phyloP scores from a whole-genome alignment of 495 filamentous ascomycete species.

The Podospora sp. region DNA sequence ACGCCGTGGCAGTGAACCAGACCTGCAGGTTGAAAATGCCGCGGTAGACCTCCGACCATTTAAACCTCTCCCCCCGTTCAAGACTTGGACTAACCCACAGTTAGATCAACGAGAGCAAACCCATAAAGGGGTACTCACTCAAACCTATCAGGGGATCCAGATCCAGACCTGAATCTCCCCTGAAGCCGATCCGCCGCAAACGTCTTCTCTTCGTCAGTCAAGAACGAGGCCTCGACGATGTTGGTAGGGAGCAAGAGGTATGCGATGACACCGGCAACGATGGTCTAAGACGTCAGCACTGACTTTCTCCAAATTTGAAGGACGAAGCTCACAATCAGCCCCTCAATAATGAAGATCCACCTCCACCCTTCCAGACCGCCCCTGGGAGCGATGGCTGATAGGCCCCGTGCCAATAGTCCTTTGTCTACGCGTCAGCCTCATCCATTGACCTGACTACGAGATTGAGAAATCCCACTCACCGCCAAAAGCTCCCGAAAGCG shows the following conservation, averaged over 20 bases:
- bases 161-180: constrained; percentile 23
- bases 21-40: constrained; percentile 62
- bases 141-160: constrained; percentile 35
- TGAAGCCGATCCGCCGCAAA: constrained; percentile 46
- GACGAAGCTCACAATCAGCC: constrained; percentile 43
- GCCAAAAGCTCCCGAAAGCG: constrained; percentile 59
- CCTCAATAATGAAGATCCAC: constrained; percentile 59
- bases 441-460: background rate
- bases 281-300: constrained; percentile 39
- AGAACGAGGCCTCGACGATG: constrained; percentile 55
- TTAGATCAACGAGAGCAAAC: background rate
- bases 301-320: constrained; percentile 12
- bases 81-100: constrained; percentile 35
- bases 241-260: constrained; percentile 63
- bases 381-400: constrained; percentile 42
- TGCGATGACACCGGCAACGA: constrained; percentile 56
- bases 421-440: background rate
- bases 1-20: constrained; percentile 52
- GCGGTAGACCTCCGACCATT: constrained; percentile 66
- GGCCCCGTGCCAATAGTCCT: constrained; percentile 51
- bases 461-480: constrained; percentile 32
- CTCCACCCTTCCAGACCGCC: constrained; percentile 50
- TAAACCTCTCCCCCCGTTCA: constrained; percentile 51
- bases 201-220: constrained; percentile 48
- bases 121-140: constrained; percentile 29